Base-by-base conservation (phyloP, 2,329 filamentous ascomycete species). In the Orbilia ellipsospora region DNA sequence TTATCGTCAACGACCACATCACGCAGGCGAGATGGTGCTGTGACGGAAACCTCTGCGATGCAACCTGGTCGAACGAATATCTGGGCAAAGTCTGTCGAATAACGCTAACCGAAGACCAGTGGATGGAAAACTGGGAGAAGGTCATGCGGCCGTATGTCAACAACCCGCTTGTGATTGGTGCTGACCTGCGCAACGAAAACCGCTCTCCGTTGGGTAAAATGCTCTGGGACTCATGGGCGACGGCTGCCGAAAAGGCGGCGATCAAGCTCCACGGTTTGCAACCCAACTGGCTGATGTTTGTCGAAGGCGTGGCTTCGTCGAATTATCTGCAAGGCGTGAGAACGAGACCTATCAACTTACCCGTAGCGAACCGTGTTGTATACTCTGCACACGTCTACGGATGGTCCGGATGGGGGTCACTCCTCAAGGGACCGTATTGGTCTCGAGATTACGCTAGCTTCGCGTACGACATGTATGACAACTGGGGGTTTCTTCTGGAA, bases 1-100 rank as follows among this genome's bases (percentile, higher is more conserved):
- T 91, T 64, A 88, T 91, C 59, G 82, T 90, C 77, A 91, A 91
- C 83, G 88, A 91, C 81, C 90, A 91, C 81, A 91, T 91, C 81
- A 91, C 89, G 0, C 86, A 85, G 55, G 88, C 89, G 8, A 87
- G 86, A 5, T 91, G 89, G 89, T 91, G 89, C 82, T 90, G 89
- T 80, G 89, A 89, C 60, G 87, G 86, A 23, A 87, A 91, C 80
- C 88, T 88, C 0, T 91, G 89, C 82, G 89, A 92, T 80, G 85
- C 88, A 18, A 86, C 85, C 64, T 91, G 89, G 89, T 84, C 86
- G 51, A 91, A 91, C 80, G 86, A 89, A 79, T 85, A 90, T 78
- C 84, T 90, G 28, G 86, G 86, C 2, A 83, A 85, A 13, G 78
- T 90, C 44, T 91, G 89, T 81, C 85, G 86, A 36, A 83, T 91